Percentiles rank a stretch among this genome's conserved stretches.
These are phyloP conservation scores for Candida sp. DNA, from an alignment of 1,139 yeast genomes.

Conservation along the genomic window DNA sequence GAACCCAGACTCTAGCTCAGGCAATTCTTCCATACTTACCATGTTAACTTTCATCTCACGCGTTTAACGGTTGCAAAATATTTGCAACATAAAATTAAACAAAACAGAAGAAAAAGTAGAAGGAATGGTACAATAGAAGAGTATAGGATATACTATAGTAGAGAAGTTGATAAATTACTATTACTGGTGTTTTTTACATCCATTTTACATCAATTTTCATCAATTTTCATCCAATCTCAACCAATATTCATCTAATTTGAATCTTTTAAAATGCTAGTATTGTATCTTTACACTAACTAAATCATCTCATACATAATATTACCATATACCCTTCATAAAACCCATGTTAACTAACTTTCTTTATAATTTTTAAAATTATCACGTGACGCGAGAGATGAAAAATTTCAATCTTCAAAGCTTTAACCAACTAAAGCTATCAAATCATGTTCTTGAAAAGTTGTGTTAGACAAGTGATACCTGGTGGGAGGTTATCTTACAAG, in stretches of 20 bases:
- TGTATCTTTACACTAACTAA: too few relatives aligned
- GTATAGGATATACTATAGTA: too few relatives aligned
- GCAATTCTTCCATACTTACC: slow-evolving; percentile 2
- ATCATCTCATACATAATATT: too few relatives aligned
- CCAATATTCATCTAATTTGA: background rate
- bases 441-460: slow-evolving; percentile 11
- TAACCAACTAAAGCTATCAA: too few relatives aligned
- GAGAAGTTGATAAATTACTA: too few relatives aligned
- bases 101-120: background rate
- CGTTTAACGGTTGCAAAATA: background rate
- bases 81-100: background rate
- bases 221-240: background rate
- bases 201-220: background rate
- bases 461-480: slow-evolving; percentile 7
- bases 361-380: background rate
- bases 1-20: slow-evolving; percentile 8
- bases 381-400: background rate
- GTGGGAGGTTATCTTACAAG: slow-evolving; percentile 3
- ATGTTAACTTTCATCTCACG: too few relatives aligned
- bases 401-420: background rate
- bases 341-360: too few relatives aligned
- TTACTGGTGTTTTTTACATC: too few relatives aligned
- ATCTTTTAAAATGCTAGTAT: too few relatives aligned
- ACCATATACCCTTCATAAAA: too few relatives aligned
- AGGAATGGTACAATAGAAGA: background rate